Conservation (phyloP, 805 yeast species). For the Danielia oregonensis region DNA sequence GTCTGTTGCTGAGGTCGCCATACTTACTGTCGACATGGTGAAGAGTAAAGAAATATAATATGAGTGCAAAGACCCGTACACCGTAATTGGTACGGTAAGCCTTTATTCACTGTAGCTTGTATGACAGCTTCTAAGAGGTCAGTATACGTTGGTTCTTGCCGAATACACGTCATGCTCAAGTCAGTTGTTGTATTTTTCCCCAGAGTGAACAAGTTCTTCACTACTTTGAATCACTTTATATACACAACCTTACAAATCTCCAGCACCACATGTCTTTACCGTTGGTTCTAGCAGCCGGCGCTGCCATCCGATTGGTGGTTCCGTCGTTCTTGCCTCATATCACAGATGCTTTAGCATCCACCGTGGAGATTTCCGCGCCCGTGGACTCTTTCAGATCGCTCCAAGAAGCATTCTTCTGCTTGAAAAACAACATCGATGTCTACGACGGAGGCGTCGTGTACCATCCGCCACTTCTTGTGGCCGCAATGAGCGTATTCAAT, state of each 20-base stretch:
- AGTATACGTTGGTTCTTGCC: too few species aligned
- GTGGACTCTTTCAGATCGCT: conserved; percentile 59
- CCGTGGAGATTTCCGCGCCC: conserved; percentile 59
- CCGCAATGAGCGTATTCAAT: conserved; percentile 37
- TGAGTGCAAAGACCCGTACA: too few species aligned
- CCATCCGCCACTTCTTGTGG: conserved; percentile 74
- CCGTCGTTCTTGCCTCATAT: conserved; percentile 33
- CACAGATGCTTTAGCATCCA: conserved; percentile 24
- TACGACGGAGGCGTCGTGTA: conserved; percentile 86
- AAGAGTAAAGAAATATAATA: neutral
- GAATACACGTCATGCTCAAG: too few species aligned
- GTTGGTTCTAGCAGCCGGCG: conserved; percentile 13
- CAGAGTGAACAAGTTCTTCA: too few species aligned
- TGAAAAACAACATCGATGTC: conserved; percentile 53
- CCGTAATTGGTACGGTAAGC: too few species aligned
- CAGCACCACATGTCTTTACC: conserved; percentile 12
- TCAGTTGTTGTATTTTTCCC: too few species aligned
- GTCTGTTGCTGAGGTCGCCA: neutral
- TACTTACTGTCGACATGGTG: conserved; percentile 3
- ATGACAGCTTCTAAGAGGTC: too few species aligned
- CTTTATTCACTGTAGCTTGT: too few species aligned
- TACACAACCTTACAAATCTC: too few species aligned
- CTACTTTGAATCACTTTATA: too few species aligned
- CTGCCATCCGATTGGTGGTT: conserved; percentile 28
- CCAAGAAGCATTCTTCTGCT: conserved; percentile 29